These are phyloP conservation scores for Fusarium setosum DNA, from an alignment of 2,329 filamentous ascomycete genomes.

Conservation along the genomic window DNA sequence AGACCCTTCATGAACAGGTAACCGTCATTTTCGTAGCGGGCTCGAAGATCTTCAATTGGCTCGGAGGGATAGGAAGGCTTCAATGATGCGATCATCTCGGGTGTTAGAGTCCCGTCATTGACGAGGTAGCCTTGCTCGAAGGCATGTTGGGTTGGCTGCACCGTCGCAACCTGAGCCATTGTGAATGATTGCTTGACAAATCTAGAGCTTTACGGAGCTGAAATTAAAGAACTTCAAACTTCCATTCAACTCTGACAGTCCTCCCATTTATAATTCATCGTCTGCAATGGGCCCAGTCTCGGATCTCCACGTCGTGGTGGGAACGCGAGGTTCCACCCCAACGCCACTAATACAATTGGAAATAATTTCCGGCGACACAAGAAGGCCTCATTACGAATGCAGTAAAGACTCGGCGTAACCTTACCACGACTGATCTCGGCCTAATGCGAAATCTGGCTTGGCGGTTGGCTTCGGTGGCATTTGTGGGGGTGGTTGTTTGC, in stretches of 20 bases:
- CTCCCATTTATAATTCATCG: neutral
- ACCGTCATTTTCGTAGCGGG: constrained; percentile 7
- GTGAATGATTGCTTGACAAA: neutral
- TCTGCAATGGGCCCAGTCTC: neutral
- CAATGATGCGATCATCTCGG: constrained; percentile 3
- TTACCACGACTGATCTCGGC: neutral
- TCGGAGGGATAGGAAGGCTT: constrained; percentile 6
- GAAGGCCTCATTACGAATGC: neutral
- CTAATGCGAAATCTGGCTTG: neutral
- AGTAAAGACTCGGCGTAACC: constrained; percentile 9
- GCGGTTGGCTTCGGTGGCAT: too few species aligned
- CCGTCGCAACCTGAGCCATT: neutral
- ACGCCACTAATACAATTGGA: neutral
- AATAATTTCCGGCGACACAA: neutral
- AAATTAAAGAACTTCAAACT: neutral
- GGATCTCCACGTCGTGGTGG: neutral
- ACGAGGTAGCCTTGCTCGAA: constrained; percentile 1
- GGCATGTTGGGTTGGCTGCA: neutral
- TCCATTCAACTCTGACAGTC: neutral
- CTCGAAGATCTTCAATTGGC: neutral
- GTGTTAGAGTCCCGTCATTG: constrained; percentile 6
- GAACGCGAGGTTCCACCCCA: neutral
- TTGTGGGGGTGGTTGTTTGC: neutral
- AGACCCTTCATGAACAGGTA: constrained; percentile 21
- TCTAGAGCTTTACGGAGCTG: neutral